phyloP scores from a whole-genome alignment of 345 rosid genomes.

The Pistacia atlantica region DNA sequence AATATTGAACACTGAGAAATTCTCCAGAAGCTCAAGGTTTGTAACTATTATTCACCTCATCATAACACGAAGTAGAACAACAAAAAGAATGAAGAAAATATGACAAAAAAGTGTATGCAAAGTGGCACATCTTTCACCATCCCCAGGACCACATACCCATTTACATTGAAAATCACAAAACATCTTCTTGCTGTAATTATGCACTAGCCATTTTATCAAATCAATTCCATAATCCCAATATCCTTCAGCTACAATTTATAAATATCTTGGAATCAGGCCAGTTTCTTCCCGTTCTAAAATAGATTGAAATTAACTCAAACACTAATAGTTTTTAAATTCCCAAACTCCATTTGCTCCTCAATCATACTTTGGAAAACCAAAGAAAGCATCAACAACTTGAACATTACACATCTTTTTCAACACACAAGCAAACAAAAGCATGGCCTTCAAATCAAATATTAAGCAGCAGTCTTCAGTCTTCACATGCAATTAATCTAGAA shows the following conservation, averaged over 20 bases:
- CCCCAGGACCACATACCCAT: conserved; percentile 33
- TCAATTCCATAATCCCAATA: conserved; percentile 6
- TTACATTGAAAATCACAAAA: conserved; percentile 26
- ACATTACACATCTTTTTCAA: background rate
- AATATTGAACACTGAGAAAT: background rate
- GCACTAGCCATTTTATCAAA: conserved; percentile 7
- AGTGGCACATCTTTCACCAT: conserved; percentile 3
- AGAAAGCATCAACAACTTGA: background rate
- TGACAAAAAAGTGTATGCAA: conserved; percentile 9
- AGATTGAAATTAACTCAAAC: conserved; percentile 2
- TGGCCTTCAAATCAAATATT: background rate
- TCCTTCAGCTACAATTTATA: background rate
- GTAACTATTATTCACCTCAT: background rate
- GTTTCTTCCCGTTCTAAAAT: background rate
- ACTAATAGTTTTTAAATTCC: background rate
- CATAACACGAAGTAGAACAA: background rate
- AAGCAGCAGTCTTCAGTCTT: conserved; percentile 6
- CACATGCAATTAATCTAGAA: background rate
- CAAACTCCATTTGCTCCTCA: background rate
- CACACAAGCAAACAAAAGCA: background rate
- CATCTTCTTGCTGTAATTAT: background rate
- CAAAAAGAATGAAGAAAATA: background rate
- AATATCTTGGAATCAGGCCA: background rate
- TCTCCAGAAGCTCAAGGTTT: background rate
- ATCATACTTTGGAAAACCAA: conserved; percentile 8